Evolutionary conservation across 306 rosid genomes (phyloP), one percentile per base, ranked within the genome.

Genomic region (Bauhinia variegata): DNA sequence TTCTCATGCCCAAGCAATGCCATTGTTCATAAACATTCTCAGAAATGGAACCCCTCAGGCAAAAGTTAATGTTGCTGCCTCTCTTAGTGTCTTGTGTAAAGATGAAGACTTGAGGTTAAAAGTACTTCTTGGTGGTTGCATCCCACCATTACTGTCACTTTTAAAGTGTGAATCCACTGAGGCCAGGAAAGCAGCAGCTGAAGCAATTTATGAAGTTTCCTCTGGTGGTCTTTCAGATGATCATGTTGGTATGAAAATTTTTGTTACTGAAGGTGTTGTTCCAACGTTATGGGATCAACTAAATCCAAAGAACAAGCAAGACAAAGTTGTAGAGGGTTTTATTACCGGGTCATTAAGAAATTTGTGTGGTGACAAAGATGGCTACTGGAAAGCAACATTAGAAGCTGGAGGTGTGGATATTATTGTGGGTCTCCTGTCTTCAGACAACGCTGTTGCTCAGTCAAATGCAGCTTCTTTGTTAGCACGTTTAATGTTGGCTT

Each of bases 1-100:
- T 75, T 89, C 91, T 70, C 97, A 89, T 86, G 86, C 97, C 76
- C 98, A 89, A 76, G 98, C 97, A 54, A 93, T 93, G 97, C 97
- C 97, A 42, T 86, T 93, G 85, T 90, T 93, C 85, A 85, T 89
- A 77, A 93, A 78, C 84, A 84, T 89, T 75, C 98, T 93, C 72
- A 81, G 98, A 78, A 84, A 70, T 73, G 96, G 98, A 77, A 86
- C 95, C 57, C 72, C 83, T 55, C 75, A 23, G 23, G 98, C 98
- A 51, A 93, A 88, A 86, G 89, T 89, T 72, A 86, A 88, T 77
- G 91, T 89, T 68, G 98, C 98, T 50, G 71, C 84, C 73, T 88
- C 87, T 70, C 79, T 93, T 14, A 85, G 88, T 80, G 82, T 77
- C 68, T 82, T 93, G 67, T 93, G 97, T 83, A 93, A 89, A 85